Conservation (phyloP, 2,329 filamentous ascomycete genomes). For the Dothidotthia symphoricarpi region DNA sequence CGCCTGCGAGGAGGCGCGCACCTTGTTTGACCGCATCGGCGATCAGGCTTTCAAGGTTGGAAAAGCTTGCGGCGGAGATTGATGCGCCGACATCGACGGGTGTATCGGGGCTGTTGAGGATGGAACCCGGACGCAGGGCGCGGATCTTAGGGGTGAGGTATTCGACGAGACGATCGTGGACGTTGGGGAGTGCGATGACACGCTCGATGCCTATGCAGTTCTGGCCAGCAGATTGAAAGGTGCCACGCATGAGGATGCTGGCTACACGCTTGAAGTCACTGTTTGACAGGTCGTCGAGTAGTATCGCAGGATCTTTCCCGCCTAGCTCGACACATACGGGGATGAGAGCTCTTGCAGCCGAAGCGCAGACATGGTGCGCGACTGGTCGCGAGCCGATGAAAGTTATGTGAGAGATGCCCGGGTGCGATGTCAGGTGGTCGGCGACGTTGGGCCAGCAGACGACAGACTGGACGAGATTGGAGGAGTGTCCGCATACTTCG, state of each 20-base stretch:
- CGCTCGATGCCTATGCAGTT: slow-evolving; percentile 98
- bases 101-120: slow-evolving; percentile 51
- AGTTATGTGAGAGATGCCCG: slow-evolving; percentile 80
- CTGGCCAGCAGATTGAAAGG: slow-evolving; percentile 92
- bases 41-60: slow-evolving; percentile 73
- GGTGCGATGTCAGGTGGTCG: slow-evolving; percentile 78
- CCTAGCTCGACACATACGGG: slow-evolving; percentile 89
- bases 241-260: slow-evolving; percentile 83
- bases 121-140: slow-evolving; percentile 71
- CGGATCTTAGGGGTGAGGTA: slow-evolving; percentile 72
- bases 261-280: slow-evolving; percentile 66
- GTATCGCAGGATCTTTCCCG: slow-evolving; percentile 88
- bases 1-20: slow-evolving; percentile 78
- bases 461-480: slow-evolving; percentile 77
- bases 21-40: slow-evolving; percentile 73
- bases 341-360: slow-evolving; percentile 80
- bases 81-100: slow-evolving; percentile 80
- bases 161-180: slow-evolving; percentile 71
- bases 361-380: slow-evolving; percentile 82
- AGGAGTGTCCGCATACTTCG: slow-evolving; percentile 75
- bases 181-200: slow-evolving; percentile 73
- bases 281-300: slow-evolving; percentile 75
- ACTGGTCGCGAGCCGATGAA: slow-evolving; percentile 92
- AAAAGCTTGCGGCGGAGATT: slow-evolving; percentile 76
- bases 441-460: slow-evolving; percentile 87